Conservation (phyloP, 306 rosid species). For the Rosa lucieae region DNA sequence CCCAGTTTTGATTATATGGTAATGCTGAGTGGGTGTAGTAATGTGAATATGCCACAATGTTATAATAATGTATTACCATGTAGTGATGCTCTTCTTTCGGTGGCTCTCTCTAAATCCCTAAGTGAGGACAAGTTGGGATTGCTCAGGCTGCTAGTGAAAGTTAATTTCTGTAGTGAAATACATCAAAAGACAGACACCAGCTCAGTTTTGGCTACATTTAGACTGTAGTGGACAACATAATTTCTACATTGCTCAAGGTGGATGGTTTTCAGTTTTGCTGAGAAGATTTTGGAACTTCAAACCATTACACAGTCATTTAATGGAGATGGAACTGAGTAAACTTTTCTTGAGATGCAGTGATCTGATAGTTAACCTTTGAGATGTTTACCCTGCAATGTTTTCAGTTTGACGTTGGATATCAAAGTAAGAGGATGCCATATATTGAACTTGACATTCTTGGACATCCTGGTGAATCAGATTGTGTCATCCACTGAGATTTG, state of each 20-base stretch:
- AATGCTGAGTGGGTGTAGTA: not conserved
- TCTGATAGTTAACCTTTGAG: not conserved
- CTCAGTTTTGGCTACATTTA: not conserved
- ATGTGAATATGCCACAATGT: not conserved
- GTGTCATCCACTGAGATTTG: not conserved
- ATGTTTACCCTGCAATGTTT: not conserved
- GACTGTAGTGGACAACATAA: not conserved
- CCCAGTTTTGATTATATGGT: not conserved
- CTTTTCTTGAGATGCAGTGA: not conserved
- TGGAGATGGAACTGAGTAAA: not conserved
- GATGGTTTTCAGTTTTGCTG: not conserved
- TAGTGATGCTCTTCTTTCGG: not conserved
- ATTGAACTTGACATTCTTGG: not conserved
- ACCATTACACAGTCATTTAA: not conserved
- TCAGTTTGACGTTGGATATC: not conserved
- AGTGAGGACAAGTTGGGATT: not conserved
- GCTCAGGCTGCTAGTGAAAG: not conserved
- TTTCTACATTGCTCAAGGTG: not conserved
- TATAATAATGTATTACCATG: not conserved
- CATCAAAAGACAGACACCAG: not conserved
- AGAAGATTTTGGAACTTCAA: not conserved
- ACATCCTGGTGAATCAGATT: not conserved
- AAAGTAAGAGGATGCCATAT: not conserved
- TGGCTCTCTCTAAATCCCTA: not conserved
- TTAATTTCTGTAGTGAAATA: not conserved